Evolutionary conservation across 2,329 filamentous ascomycete species (phyloP), one percentile per base, ranked within the genome.

Genomic region (Xylaria arbuscula): DNA sequence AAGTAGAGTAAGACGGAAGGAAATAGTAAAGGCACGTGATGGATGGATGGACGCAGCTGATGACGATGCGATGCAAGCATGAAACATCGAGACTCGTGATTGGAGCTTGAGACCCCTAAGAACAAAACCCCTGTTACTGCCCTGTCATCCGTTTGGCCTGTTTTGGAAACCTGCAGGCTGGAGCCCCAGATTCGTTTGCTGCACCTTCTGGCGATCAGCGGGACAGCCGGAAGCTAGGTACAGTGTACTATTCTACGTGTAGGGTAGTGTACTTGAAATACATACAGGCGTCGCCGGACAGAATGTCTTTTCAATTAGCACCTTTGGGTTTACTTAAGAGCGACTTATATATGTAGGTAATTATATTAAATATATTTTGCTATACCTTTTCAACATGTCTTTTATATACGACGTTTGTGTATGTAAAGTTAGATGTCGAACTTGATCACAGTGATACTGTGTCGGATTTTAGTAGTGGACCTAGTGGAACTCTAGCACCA

Each of bases 11-110:
- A 24, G 47, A 53, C 17, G 57, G 45, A 60, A 68, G 38, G 57
- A 53, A 45, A 24, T 45, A 19, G 42, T 54, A 58, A 58, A 64
- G 62, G 65, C 73, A 74, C 73, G 72, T 75, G 72, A 73, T 73
- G 2, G 48, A 66, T 62, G 28, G 28, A 28, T 74, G 28, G 15
- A 19, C 55, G 54, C 66, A 62, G 57, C 62, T 66, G 66, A 65
- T 66, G 66, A 65, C 54, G 65, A 59, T 59, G 36, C 24, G 34
- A 45, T 28, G 45, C 66, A 64, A 62, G 56, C 64, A 64, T 66
- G 68, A 69, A 62, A 68, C 66, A 45, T n/a, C 15, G 45, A 47
- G 45, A 28, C 61, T 61, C 55, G 57, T 68, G 67, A 67, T 56
- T 61, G 50, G 53, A 40, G 28, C 40, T 17, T 5, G 28, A 5